These are phyloP conservation scores for Fusarium graminum DNA, from an alignment of 2,329 filamentous ascomycete genomes.

Conservation along the genomic window DNA sequence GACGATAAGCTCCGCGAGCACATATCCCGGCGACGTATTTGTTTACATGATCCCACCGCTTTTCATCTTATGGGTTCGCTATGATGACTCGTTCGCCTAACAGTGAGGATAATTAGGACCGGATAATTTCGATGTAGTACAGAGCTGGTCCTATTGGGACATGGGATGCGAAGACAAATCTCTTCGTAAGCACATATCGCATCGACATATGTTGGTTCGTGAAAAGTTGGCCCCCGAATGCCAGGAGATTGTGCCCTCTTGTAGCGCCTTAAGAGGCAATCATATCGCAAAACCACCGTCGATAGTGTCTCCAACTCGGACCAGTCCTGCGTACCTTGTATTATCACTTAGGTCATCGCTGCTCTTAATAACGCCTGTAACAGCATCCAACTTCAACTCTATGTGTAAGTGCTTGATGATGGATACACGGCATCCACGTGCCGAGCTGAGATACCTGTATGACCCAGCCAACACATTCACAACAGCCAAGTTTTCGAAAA, in stretches of 20 bases:
- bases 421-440: conserved; percentile 60
- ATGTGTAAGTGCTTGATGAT: conserved; percentile 42
- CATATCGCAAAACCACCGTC: conserved; percentile 57
- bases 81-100: conserved; percentile 49
- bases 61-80: conserved; percentile 62
- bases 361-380: conserved; percentile 54
- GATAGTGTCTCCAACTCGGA: conserved; percentile 49
- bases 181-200: conserved; percentile 54
- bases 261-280: too few relatives aligned
- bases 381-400: conserved; percentile 51
- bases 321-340: conserved; percentile 31
- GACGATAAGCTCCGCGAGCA: conserved; percentile 72
- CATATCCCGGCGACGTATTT: conserved; percentile 73
- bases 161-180: conserved; percentile 68
- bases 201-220: conserved; percentile 13
- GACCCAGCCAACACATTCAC: conserved; percentile 15
- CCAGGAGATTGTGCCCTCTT: too few relatives aligned
- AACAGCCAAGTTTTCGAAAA: conserved; percentile 25
- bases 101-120: conserved; percentile 66
- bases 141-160: conserved; percentile 62
- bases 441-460: conserved; percentile 56
- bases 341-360: neutral
- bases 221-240: too few relatives aligned
- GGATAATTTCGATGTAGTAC: conserved; percentile 56
- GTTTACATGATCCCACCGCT: conserved; percentile 69